A percentile compares a stretch with the other conserved stretches of the same genome.
phyloP scores from a whole-genome alignment of 2,329 filamentous ascomycete genomes.

The Rhinocladiella similis region DNA sequence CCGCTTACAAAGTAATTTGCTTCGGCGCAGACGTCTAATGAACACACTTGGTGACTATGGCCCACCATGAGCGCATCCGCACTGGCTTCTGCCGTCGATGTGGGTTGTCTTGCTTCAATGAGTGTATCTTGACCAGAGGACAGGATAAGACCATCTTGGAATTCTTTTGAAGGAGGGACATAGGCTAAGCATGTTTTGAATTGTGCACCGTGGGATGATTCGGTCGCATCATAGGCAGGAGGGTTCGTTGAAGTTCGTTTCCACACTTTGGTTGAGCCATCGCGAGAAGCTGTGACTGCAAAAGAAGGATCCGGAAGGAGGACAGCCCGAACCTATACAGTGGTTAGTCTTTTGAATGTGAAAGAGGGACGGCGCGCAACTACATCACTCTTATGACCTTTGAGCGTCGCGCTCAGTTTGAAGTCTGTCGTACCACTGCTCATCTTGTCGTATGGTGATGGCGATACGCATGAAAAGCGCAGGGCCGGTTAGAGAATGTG shows the following conservation, averaged over 20 bases:
- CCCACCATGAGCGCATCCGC: conserved; percentile 84
- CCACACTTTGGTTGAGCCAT: conserved; percentile 89
- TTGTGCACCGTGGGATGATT: conserved; percentile 75
- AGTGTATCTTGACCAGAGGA: conserved; percentile 90
- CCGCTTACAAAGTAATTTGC: conserved; percentile 81
- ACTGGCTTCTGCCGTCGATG: conserved; percentile 67
- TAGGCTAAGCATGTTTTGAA: conserved; percentile 88
- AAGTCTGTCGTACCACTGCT: conserved; percentile 17
- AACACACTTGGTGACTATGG: conserved; percentile 83
- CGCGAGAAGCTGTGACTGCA: conserved; percentile 83
- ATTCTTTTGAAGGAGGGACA: conserved; percentile 65
- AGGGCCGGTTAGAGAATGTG: background rate
- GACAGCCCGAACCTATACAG: conserved; percentile 76
- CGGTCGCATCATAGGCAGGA: conserved; percentile 72
- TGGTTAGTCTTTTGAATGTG: conserved; percentile 29
- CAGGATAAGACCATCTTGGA: conserved; percentile 77
- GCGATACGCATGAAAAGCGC: background rate
- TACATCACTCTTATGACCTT: conserved; percentile 93
- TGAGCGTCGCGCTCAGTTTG: conserved; percentile 87
- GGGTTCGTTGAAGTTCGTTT: conserved; percentile 65
- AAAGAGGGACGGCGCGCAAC: conserved; percentile 7
- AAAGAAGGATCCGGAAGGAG: conserved; percentile 71
- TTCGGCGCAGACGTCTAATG: conserved; percentile 74
- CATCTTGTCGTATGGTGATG: conserved; percentile 4
- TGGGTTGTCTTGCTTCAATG: conserved; percentile 81